A percentile compares a stretch with the other conserved stretches of the same genome.
phyloP scores from a whole-genome alignment of 495 filamentous ascomycete genomes.

The Astrothelium macrocarpum region DNA sequence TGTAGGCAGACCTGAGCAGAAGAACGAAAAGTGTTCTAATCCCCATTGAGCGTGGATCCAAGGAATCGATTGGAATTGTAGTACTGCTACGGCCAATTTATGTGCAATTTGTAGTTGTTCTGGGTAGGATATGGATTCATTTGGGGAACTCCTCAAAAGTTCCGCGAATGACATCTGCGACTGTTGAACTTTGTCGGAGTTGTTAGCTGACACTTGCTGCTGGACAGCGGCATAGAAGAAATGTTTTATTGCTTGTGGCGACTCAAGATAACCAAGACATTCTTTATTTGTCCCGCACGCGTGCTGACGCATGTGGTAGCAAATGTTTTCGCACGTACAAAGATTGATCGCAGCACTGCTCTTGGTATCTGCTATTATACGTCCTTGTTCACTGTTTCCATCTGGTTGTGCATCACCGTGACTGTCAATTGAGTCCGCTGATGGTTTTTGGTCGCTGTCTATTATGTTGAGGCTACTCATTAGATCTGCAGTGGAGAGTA shows the following conservation, averaged over 20 bases:
- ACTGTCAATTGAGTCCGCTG: too few relatives aligned
- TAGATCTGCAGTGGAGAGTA: too few relatives aligned
- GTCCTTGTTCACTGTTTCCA: too few relatives aligned
- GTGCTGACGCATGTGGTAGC: too few relatives aligned
- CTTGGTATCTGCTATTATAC: too few relatives aligned
- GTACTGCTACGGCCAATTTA: slow-evolving; percentile 10
- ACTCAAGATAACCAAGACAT: slow-evolving; percentile 19
- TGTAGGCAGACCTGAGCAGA: neutral
- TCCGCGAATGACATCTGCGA: too few relatives aligned
- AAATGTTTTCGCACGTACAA: too few relatives aligned
- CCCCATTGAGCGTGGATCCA: slow-evolving; percentile 20
- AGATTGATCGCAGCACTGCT: too few relatives aligned
- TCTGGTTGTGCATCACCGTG: too few relatives aligned
- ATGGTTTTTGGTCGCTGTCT: too few relatives aligned
- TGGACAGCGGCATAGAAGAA: neutral
- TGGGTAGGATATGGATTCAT: neutral
- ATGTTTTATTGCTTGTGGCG: neutral
- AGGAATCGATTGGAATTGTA: slow-evolving; percentile 33
- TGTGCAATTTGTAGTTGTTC: neutral
- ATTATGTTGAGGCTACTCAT: too few relatives aligned
- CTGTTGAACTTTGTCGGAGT: neutral
- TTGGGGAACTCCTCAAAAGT: neutral
- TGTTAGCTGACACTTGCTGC: neutral
- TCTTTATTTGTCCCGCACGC: too few relatives aligned
- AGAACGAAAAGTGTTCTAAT: neutral